Evolutionary conservation across 371 early-diverging fungal genomes (phyloP), one percentile per base, ranked within the genome.

Genomic region (Sanchytrium tribonematis): DNA sequence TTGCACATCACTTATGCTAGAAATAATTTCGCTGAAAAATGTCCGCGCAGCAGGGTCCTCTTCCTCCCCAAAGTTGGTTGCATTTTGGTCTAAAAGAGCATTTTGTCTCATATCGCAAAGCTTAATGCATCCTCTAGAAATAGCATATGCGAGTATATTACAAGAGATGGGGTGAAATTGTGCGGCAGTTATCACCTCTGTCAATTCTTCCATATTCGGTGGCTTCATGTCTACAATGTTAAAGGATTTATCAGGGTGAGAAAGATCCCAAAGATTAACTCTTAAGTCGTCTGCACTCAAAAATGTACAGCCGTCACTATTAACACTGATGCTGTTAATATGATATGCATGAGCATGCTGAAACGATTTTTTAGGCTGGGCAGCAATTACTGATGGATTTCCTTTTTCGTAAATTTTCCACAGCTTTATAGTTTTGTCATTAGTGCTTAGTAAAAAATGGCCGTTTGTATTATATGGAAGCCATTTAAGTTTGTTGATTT

Each of bases 151-250:
- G 77, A 98, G 95, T 72, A 90, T 72, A 78, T 92, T 93, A 81
- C 96, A 98, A 73, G 90, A 88, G 28, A 78, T 72, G 0, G 96
- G 94, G 72, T 94, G 97, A 80, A 98, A 99, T 77, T 95, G 93
- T 28, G 98, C 91, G 0, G 93, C 89, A 22, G 98, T 98, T 72
- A 99, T 98, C 69, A 99, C 98, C 77, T 97, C 98, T 16, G 93
- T 93, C 71, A 97, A 78, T 73, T 98, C 98, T 75, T 97, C 97
- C 91, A 94, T 93, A 76, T 93, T 96, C 30, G 86, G 88, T 31
- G 98, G 97, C 80, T 98, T 99, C 73, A 98, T 93, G 79, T 99
- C 98, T 69, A 99, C 94, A 79, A 97, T 93, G 77, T 93, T 93
- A 80, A 97, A 97, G 74, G 93, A 91, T 77, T 96, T 94, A 77